These are phyloP conservation scores for Suillus occidentalis DNA, from an alignment of 768 basidiomycete genomes.

Conservation along the genomic window DNA sequence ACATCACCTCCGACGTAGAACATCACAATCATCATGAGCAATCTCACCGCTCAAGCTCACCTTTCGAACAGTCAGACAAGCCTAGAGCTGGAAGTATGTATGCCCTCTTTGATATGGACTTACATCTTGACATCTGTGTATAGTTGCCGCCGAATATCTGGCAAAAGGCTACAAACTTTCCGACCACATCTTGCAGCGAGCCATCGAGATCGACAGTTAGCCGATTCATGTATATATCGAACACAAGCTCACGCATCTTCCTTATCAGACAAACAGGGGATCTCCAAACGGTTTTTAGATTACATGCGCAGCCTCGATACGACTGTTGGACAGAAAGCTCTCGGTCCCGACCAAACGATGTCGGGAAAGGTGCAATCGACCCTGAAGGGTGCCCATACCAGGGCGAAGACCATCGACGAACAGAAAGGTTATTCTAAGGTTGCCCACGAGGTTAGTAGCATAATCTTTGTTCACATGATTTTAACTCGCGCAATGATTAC, in stretches of 20 bases:
- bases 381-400: conserved; percentile 61
- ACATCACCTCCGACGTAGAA: conserved; percentile 67
- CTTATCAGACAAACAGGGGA: conserved; percentile 72
- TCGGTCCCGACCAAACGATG: conserved; percentile 82
- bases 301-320: conserved; percentile 78
- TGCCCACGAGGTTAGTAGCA: conserved; percentile 60
- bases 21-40: conserved; percentile 56
- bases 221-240: not conserved
- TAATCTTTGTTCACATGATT: not conserved
- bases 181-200: conserved; percentile 73
- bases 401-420: conserved; percentile 77
- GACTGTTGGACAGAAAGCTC: conserved; percentile 62
- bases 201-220: conserved; percentile 78
- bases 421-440: conserved; percentile 73
- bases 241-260: not conserved
- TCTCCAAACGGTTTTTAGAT: conserved; percentile 78
- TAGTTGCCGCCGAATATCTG: conserved; percentile 91
- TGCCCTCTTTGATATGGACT: not conserved
- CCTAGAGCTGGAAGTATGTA: conserved; percentile 79
- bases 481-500: not conserved
- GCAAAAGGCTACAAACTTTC: conserved; percentile 85
- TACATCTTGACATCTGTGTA: conserved; percentile 7
- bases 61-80: conserved; percentile 85
- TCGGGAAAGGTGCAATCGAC: conserved; percentile 70
- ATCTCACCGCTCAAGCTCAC: conserved; percentile 35